Evolutionary conservation across 257 asterid species (phyloP), one percentile per base, ranked within the genome.

Genomic region (Capsicum baccatum): DNA sequence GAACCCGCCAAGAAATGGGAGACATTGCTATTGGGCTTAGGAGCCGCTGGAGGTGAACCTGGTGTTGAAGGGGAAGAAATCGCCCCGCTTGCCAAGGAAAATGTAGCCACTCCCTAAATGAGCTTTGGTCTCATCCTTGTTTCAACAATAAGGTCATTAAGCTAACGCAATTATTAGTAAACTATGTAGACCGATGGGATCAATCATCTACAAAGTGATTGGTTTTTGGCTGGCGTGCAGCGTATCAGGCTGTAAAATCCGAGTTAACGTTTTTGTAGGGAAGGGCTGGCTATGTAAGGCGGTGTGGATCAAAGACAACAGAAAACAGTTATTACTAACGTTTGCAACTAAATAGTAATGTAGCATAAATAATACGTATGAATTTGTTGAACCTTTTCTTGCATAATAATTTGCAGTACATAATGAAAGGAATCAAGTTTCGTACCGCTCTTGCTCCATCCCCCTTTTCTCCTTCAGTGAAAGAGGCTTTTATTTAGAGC

Each of bases 1-100:
- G 97, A 87, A 79, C 99, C 98, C 70, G 98, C 99, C 55, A 93
- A 90, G 94, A 88, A 93, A 37, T 96, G 99, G 99, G 99, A 96
- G 88, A 42, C 35, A 44, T 0, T 91, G 88, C 88, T 94, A 83
- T 89, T 93, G 83, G 84, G 97, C 89, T 60, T 96, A 86, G 98
- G 94, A 6, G 97, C 84, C 62, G 90, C 90, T 11, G 97, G 97
- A 12, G 89, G 91, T 60, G 97, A 93, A 83, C 66, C 94, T 1
- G 98, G 97, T 12, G 68, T 85, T 37, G 98, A 92, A 0, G 98
- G 97, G 35, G 98, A 94, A 4, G 98, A 96, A 90, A 91, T 96
- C 10, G 94, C 94, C 37, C 98, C 99, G 13, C 93, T 91, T 7
- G 92, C 98, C 80, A 94, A 90, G 92, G 98, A 96, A 88, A 96